Evolutionary conservation across 2,329 filamentous ascomycete species (phyloP).

Genomic region (Fusarium illudens): DNA sequence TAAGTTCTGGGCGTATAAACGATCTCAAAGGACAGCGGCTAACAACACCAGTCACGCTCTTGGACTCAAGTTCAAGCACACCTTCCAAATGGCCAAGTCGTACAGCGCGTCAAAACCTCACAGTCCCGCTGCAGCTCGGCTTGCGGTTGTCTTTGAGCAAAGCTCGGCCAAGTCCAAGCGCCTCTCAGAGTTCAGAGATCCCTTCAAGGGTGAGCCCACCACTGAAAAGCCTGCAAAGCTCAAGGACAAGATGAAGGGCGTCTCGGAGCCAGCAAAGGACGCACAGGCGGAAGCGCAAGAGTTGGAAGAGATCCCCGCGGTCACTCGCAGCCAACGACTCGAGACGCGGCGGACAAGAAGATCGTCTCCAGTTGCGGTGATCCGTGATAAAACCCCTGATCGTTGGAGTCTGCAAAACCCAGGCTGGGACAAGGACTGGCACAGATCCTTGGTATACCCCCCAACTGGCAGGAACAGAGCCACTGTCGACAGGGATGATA

Average conservation of each 20-base stretch:
- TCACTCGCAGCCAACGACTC: conserved; percentile 18
- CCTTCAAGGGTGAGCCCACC: conserved; percentile 14
- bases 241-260: conserved; percentile 40
- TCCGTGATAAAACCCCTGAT: conserved; percentile 28
- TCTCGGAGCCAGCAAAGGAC: not conserved
- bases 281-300: not conserved
- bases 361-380: conserved; percentile 19
- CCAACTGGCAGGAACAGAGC: conserved; percentile 66
- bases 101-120: not conserved
- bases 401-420: conserved; percentile 62
- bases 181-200: conserved; percentile 4
- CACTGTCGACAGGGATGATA: conserved; percentile 75
- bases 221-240: conserved; percentile 29
- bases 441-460: conserved; percentile 69
- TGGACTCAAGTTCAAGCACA: conserved; percentile 9
- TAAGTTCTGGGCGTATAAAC: conserved; percentile 17
- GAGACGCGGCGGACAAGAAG: conserved; percentile 41
- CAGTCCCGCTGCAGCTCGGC: not conserved
- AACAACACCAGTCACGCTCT: conserved; percentile 21
- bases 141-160: not conserved
- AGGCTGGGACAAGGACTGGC: conserved; percentile 63
- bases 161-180: not conserved
- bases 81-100: not conserved
- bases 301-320: not conserved
- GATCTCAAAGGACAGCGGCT: not conserved